phyloP scores from a whole-genome alignment of 345 rosid species.

The Eucalyptus guilfoylei region DNA sequence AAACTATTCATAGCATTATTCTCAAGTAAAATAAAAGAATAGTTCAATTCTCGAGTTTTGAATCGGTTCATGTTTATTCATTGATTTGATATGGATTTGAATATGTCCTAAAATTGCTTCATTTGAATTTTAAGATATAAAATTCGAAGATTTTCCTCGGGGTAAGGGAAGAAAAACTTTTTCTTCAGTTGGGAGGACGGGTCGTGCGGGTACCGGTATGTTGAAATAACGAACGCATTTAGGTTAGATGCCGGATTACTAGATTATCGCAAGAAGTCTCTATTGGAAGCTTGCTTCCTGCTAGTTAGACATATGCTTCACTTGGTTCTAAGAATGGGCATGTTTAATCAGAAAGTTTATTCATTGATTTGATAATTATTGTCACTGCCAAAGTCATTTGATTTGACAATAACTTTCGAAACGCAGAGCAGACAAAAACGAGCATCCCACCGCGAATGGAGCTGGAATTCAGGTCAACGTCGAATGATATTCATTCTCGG shows the following conservation, averaged over 20 bases:
- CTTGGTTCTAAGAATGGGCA: too few relatives aligned
- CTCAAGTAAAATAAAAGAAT: background rate
- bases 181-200: too few relatives aligned
- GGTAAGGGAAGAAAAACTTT: too few relatives aligned
- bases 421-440: background rate
- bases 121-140: too few relatives aligned
- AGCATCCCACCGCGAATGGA: background rate
- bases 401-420: background rate
- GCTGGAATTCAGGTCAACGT: background rate
- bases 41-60: background rate
- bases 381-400: background rate
- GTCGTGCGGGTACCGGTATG: too few relatives aligned
- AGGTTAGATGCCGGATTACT: background rate
- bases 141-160: accelerated
- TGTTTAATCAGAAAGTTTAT: background rate
- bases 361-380: background rate
- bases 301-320: too few relatives aligned
- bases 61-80: background rate
- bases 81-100: accelerated
- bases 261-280: too few relatives aligned
- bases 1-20: background rate
- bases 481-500: background rate
- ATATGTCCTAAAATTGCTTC: too few relatives aligned
- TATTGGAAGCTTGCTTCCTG: too few relatives aligned
- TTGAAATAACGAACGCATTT: too few relatives aligned